Percentiles rank a stretch among this genome's conserved stretches.
These are phyloP conservation scores for Magnusiomyces magnusii DNA, from an alignment of 1,139 yeast genomes.

Conservation along the genomic window DNA sequence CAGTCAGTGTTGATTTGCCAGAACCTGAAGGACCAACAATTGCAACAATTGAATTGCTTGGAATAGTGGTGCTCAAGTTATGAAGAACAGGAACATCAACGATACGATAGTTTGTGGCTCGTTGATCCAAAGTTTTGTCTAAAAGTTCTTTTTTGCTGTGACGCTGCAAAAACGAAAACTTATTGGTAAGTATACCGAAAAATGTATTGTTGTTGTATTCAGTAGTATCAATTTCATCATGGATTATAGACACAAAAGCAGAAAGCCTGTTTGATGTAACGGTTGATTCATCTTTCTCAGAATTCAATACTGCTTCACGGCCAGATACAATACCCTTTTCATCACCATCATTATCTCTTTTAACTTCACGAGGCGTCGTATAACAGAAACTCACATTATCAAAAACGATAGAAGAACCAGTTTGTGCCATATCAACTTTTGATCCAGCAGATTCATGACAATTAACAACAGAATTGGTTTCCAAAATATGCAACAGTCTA, in stretches of 20 bases:
- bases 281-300: background rate
- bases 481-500: slow-evolving; percentile 40
- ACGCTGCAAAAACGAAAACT: background rate
- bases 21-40: slow-evolving; percentile 87
- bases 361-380: slow-evolving; percentile 4
- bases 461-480: slow-evolving; percentile 28
- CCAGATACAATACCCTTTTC: background rate
- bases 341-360: background rate
- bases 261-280: background rate
- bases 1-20: slow-evolving; percentile 78
- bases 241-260: background rate
- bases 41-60: slow-evolving; percentile 65
- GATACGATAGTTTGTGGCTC: slow-evolving; percentile 1
- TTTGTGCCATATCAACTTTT: slow-evolving; percentile 9
- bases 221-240: background rate
- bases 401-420: slow-evolving; percentile 11
- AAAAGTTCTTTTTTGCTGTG: background rate
- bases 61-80: slow-evolving; percentile 38
- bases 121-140: background rate
- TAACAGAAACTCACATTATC: slow-evolving; percentile 14
- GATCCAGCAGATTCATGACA: slow-evolving; percentile 21
- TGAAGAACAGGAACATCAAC: slow-evolving; percentile 17
- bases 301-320: background rate
- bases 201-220: background rate
- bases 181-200: background rate